phyloP scores from a whole-genome alignment of 768 basidiomycete genomes.

The Tylopilus subfusipes region DNA sequence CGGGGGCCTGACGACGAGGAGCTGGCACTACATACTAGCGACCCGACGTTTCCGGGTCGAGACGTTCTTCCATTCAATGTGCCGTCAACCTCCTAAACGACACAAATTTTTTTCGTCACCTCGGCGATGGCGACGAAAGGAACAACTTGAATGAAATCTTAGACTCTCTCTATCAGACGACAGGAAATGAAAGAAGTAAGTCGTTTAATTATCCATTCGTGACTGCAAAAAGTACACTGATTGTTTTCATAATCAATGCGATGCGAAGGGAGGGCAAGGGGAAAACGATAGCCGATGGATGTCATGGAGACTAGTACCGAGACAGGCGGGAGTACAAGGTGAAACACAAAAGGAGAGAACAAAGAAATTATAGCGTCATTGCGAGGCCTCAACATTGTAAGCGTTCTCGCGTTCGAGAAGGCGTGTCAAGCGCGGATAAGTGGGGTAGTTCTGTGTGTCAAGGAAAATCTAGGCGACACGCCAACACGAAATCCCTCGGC shows the following conservation, averaged over 20 bases:
- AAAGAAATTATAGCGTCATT: background rate
- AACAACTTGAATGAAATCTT: background rate
- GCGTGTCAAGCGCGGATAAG: background rate
- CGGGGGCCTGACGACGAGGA: no score
- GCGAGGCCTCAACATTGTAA: background rate
- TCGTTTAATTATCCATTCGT: background rate
- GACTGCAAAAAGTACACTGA: slow-evolving; percentile 12
- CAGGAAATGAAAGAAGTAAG: background rate
- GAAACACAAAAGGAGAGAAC: background rate
- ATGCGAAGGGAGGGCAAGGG: background rate
- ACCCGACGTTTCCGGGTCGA: background rate
- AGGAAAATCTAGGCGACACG: background rate
- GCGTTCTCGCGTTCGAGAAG: slow-evolving; percentile 1
- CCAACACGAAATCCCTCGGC: background rate
- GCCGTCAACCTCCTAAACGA: background rate
- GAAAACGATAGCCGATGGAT: slow-evolving; percentile 9
- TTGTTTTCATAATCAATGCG: background rate
- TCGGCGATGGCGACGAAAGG: background rate
- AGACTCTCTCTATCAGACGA: no score
- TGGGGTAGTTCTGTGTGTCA: background rate
- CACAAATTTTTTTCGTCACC: background rate
- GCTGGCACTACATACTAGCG: no score
- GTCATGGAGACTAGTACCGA: slow-evolving; percentile 15
- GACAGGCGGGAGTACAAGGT: background rate
- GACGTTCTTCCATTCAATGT: background rate